Evolutionary conservation across 2,329 filamentous ascomycete genomes (phyloP), one percentile per base, ranked within the genome.

Genomic region (Cladophialophora bantiana): DNA sequence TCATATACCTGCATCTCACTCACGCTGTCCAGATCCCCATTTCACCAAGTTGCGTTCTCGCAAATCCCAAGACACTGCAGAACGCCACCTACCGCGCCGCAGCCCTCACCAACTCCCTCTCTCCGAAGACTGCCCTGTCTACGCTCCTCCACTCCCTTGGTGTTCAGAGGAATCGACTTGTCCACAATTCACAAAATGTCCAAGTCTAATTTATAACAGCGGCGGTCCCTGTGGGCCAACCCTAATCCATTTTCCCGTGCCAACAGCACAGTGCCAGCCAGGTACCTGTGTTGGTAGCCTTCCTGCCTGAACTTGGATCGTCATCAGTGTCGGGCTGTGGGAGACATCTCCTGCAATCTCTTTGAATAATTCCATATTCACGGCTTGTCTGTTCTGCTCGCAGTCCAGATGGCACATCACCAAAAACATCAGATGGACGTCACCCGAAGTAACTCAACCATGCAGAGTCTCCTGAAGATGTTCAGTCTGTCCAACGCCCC

Each of bases 391-490:
- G 7, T 50, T 6, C 36, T 26, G 55, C 12, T 38, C 57, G 15
- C 64, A 52, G 15, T 48, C 26, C 56, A 40, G 7, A 68, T 71
- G 67, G 67, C 67, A 40, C 70, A 72, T 59, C 65, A 71, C 48
- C 67, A 71, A 52, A 66, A 65, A 66, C 65, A 73, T 31, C 65
- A 68, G 35, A 65, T 42, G 40, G 58, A 71, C 45, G 26, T 48
- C 7, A 50, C 34, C 40, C 55, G 59, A 42, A 65, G 53, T 64
- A 45, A 31, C 31, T 65, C 64, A 45, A 76, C 75, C 48, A 73
- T 82, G 68, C 78, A 80, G 60, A 78, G 77, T 64, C 71, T 81
- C 15, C 71, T 81, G 67, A 82, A 79, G 73, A 81, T 83, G 79
- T 75, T 83, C 45, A 75, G 78, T 62, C 75, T 80, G 35, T 77